phyloP scores from a whole-genome alignment of 164 flowering plant species.

The Cinnamomum micranthum region DNA sequence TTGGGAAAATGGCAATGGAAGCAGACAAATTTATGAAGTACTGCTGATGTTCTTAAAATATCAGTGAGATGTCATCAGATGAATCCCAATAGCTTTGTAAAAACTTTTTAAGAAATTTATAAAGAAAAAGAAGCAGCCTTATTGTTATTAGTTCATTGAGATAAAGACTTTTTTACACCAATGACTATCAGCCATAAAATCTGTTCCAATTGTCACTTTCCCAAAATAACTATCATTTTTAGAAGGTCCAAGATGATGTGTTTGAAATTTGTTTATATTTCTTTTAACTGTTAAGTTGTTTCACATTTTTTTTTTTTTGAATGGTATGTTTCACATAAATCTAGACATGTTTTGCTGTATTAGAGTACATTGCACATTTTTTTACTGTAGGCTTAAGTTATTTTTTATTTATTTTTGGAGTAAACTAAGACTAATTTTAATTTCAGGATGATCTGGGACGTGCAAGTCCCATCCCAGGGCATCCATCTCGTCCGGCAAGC shows the following conservation, averaged over 20 bases:
- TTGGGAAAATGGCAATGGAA: no score
- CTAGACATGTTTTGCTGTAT: no score
- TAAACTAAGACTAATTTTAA: not conserved
- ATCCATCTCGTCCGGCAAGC: conserved; percentile 73
- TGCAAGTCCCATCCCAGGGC: conserved; percentile 37
- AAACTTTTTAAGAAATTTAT: no score
- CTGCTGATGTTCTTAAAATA: no score
- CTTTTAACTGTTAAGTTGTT: not conserved
- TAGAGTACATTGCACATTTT: not conserved
- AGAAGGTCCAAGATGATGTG: not conserved
- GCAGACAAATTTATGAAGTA: no score
- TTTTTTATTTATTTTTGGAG: not conserved
- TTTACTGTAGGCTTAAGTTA: not conserved
- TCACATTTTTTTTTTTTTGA: not conserved
- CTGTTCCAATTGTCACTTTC: not conserved
- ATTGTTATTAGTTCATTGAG: no score
- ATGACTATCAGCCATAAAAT: not conserved
- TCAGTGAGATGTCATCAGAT: no score
- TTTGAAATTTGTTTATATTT: no score
- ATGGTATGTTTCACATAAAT: not conserved
- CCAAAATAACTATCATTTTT: no score
- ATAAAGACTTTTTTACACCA: not conserved
- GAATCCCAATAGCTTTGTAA: no score
- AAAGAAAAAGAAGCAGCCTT: not conserved
- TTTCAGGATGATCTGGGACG: conserved; percentile 64